Percentiles rank a stretch among this genome's conserved stretches.
These are phyloP conservation scores for Globisporangium ultimum DNA, from an alignment of 352 stramenopile genomes.

Conservation along the genomic window DNA sequence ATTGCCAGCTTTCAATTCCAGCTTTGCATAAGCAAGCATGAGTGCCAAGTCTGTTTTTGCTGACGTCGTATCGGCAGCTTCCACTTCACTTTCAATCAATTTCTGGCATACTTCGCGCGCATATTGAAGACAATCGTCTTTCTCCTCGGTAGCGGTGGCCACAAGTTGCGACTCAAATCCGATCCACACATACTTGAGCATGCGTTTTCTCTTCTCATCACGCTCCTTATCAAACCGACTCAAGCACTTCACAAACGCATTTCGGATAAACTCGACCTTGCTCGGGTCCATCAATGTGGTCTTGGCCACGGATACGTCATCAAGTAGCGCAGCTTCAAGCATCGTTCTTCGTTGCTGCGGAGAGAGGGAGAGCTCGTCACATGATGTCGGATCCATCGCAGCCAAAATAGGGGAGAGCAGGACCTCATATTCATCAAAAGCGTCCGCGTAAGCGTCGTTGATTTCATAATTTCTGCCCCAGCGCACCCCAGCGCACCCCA, in stretches of 20 bases:
- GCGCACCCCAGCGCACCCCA: slow-evolving; percentile 46
- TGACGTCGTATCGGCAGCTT: neutral
- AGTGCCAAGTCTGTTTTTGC: slow-evolving; percentile 17
- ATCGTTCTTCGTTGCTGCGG: slow-evolving; percentile 19
- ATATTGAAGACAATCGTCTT: slow-evolving; percentile 11
- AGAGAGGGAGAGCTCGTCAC: slow-evolving; percentile 25
- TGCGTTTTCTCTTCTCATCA: slow-evolving; percentile 4
- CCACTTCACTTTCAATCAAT: slow-evolving; percentile 11
- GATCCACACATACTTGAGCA: slow-evolving; percentile 50
- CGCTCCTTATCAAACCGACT: slow-evolving; percentile 14
- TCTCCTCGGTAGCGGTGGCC: neutral
- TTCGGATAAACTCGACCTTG: slow-evolving; percentile 45
- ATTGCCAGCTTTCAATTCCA: slow-evolving; percentile 48
- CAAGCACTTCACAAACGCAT: slow-evolving; percentile 28
- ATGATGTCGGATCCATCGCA: slow-evolving; percentile 27
- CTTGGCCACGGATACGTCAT: slow-evolving; percentile 21
- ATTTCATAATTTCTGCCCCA: slow-evolving; percentile 13
- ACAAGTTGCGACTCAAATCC: slow-evolving; percentile 36
- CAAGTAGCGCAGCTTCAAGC: slow-evolving; percentile 22
- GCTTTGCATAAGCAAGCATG: slow-evolving; percentile 48
- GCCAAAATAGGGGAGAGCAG: slow-evolving; percentile 39
- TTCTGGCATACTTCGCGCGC: slow-evolving; percentile 33
- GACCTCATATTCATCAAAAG: slow-evolving; percentile 26
- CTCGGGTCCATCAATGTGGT: slow-evolving; percentile 23
- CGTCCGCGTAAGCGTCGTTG: slow-evolving; percentile 35